A percentile compares a stretch with the other conserved stretches of the same genome.
phyloP scores from a whole-genome alignment of 177 flowering plant genomes.

The Vitis hybrid region DNA sequence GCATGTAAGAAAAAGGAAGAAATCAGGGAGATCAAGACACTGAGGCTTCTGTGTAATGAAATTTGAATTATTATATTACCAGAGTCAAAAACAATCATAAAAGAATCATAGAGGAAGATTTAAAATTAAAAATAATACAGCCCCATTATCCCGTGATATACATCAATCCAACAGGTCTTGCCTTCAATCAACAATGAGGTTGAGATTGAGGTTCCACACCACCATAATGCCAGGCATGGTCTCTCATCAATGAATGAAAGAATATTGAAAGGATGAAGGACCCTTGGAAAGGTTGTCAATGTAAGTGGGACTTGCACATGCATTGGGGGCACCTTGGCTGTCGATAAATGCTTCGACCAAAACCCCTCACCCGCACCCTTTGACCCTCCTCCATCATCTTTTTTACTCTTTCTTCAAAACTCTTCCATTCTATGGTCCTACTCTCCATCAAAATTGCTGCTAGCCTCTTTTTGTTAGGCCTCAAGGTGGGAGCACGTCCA shows the following conservation, averaged over 20 bases:
- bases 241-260: not conserved
- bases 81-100: too few relatives aligned
- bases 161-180: not conserved
- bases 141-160: not conserved
- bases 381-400: slow-evolving; percentile 90
- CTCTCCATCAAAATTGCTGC: slow-evolving; percentile 71
- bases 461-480: slow-evolving; percentile 86
- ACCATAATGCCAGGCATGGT: not conserved
- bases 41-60: too few relatives aligned
- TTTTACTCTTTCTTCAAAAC: slow-evolving; percentile 62
- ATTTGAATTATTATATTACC: too few relatives aligned
- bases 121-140: too few relatives aligned
- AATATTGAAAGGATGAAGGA: not conserved
- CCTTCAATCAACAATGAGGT: not conserved
- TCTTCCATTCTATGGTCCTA: slow-evolving; percentile 63
- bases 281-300: not conserved
- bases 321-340: slow-evolving; percentile 85
- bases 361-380: slow-evolving; percentile 47
- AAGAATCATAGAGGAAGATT: too few relatives aligned
- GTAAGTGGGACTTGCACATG: slow-evolving; percentile 69
- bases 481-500: slow-evolving; percentile 71
- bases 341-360: slow-evolving; percentile 79
- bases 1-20: too few relatives aligned
- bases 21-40: too few relatives aligned
- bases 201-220: too few relatives aligned